Conservation (phyloP, 2,329 filamentous ascomycete genomes). For the Ophiocordyceps robertsii region DNA sequence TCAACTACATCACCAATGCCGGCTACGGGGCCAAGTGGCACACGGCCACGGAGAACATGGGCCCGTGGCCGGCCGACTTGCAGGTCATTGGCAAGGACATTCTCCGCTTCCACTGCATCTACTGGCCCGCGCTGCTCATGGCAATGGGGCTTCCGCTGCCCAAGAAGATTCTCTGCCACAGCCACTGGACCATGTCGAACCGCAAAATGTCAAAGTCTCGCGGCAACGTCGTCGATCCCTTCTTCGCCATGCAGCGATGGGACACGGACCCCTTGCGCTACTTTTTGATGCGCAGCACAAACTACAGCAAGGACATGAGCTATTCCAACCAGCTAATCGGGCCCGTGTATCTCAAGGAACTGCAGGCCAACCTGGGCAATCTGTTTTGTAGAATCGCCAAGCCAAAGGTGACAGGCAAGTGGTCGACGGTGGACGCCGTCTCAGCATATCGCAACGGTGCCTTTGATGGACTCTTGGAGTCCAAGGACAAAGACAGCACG, state of each 20-base stretch:
- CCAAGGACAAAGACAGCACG: background rate
- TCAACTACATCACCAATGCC: constrained; percentile 84
- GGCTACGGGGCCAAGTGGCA: constrained; percentile 56
- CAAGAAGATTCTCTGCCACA: constrained; percentile 72
- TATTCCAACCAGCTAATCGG: constrained; percentile 73
- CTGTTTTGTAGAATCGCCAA: constrained; percentile 57
- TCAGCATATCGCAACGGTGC: constrained; percentile 11
- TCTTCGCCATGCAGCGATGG: constrained; percentile 80
- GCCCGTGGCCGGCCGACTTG: constrained; percentile 80
- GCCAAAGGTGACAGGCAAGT: constrained; percentile 37
- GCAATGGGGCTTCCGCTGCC: constrained; percentile 71
- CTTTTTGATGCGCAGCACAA: constrained; percentile 73
- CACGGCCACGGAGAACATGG: constrained; percentile 45
- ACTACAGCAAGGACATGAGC: constrained; percentile 62
- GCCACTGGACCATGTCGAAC: constrained; percentile 86
- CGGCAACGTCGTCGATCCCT: constrained; percentile 90
- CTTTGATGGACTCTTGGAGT: constrained; percentile 6
- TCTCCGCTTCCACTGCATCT: constrained; percentile 87
- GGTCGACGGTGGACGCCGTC: constrained; percentile 52
- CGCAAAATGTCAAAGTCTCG: constrained; percentile 95
- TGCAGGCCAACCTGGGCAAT: constrained; percentile 72
- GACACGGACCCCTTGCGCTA: constrained; percentile 80
- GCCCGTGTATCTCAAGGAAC: constrained; percentile 62
- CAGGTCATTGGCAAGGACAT: constrained; percentile 97
- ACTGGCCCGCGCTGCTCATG: constrained; percentile 95